Conservation (phyloP, 75 land plant genomes). For the Ceratopteris richardii region DNA sequence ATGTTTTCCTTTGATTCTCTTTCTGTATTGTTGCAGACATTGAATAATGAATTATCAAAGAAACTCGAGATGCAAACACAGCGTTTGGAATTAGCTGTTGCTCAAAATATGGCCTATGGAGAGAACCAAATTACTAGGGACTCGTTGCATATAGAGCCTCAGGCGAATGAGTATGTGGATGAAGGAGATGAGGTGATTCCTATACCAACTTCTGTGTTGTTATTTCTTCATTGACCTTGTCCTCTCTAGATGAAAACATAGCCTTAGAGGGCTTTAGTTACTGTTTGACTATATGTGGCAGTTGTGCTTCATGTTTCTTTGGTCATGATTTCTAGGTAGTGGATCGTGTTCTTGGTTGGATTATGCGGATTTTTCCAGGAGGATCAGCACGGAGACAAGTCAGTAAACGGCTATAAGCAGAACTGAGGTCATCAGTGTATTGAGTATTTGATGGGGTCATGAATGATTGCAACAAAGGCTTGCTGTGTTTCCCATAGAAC, state of each 20-base stretch:
- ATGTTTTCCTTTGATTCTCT: too few relatives aligned
- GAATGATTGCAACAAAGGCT: too few relatives aligned
- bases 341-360: slow-evolving; percentile 95
- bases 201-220: neutral
- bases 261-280: too few relatives aligned
- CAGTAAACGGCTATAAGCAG: slow-evolving; percentile 65
- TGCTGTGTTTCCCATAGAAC: too few relatives aligned
- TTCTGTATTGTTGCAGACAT: slow-evolving; percentile 53
- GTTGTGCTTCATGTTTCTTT: too few relatives aligned
- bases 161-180: slow-evolving; percentile 50
- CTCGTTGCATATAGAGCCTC: slow-evolving; percentile 11
- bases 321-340: slow-evolving; percentile 47
- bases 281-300: neutral
- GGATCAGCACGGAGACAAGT: slow-evolving; percentile 71
- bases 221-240: neutral
- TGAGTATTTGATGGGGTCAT: too few relatives aligned
- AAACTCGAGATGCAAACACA: slow-evolving; percentile 89
- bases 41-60: slow-evolving; percentile 65
- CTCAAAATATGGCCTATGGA: slow-evolving; percentile 66
- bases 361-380: slow-evolving; percentile 92
- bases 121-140: slow-evolving; percentile 18
- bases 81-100: slow-evolving; percentile 71
- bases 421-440: too few relatives aligned
- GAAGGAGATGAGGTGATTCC: slow-evolving; percentile 89
- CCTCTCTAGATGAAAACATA: too few relatives aligned